Evolutionary conservation across 78 protist genomes (phyloP).

Genomic region (Dictyostelium capitatum): DNA sequence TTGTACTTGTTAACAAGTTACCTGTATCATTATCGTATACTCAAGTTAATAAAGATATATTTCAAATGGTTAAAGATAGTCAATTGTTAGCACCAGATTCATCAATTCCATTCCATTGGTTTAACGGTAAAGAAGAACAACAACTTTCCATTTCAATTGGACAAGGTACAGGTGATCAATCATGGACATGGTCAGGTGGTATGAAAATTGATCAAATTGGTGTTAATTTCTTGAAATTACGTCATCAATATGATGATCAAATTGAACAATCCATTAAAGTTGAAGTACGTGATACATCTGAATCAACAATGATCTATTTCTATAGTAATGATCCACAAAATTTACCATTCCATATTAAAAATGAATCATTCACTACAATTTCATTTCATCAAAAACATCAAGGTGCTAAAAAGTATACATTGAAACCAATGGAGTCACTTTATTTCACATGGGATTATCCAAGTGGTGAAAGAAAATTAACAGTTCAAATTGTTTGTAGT

Average conservation of each 20-base stretch:
- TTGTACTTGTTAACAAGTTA: constrained; percentile 38
- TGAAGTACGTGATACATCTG: constrained; percentile 52
- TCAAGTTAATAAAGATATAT: constrained; percentile 28
- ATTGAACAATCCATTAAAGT: constrained; percentile 56
- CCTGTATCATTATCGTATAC: constrained; percentile 45
- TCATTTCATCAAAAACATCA: constrained; percentile 31
- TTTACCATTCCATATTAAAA: constrained; percentile 63
- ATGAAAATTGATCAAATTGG: constrained; percentile 51
- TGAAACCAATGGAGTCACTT: constrained; percentile 13
- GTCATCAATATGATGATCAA: not conserved
- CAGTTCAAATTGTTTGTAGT: constrained; percentile 7
- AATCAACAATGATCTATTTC: constrained; percentile 55
- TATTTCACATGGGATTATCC: constrained; percentile 76
- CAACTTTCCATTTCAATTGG: constrained; percentile 26
- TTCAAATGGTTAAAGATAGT: constrained; percentile 23
- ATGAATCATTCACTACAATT: constrained; percentile 10
- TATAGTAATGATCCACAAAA: constrained; percentile 39
- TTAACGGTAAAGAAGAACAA: constrained; percentile 61
- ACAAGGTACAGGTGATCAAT: not conserved
- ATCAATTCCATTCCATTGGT: constrained; percentile 73
- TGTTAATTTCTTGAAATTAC: constrained; percentile 23
- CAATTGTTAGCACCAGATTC: constrained; percentile 26
- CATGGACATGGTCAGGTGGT: constrained; percentile 62
- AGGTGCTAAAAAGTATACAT: constrained; percentile 33
- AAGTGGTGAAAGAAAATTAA: constrained; percentile 37